Evolutionary conservation across 805 yeast genomes (phyloP).

Genomic region (Yamadazyma takamatsuzukensis): DNA sequence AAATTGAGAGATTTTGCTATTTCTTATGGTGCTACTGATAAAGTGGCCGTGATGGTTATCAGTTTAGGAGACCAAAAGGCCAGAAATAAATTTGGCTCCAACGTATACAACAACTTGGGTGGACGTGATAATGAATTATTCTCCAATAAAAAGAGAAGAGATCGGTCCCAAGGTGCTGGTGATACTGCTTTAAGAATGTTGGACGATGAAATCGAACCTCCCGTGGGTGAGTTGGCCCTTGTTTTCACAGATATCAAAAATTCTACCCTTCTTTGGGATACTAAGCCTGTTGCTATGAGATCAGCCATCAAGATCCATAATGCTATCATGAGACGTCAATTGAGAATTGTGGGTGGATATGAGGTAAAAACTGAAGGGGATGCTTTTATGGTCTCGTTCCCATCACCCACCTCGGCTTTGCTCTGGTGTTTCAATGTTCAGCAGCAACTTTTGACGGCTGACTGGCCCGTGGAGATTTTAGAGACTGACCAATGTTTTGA

Average conservation of each 20-base stretch:
- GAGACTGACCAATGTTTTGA: conserved; percentile 82
- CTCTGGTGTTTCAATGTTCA: conserved; percentile 96
- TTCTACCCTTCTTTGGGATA: conserved; percentile 91
- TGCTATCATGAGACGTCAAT: conserved; percentile 87
- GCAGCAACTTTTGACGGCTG: conserved; percentile 71
- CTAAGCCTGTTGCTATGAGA: conserved; percentile 90
- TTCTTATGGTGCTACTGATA: conserved; percentile 82
- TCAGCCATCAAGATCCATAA: conserved; percentile 95
- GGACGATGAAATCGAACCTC: conserved; percentile 91
- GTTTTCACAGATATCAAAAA: conserved; percentile 97
- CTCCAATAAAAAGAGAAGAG: conserved; percentile 33
- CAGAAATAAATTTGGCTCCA: conserved; percentile 23
- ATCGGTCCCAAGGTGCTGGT: conserved; percentile 44
- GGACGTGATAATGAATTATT: conserved; percentile 34
- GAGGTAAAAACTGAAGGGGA: conserved; percentile 99
- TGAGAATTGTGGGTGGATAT: conserved; percentile 92
- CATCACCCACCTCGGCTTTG: conserved; percentile 84
- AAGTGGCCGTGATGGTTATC: conserved; percentile 75
- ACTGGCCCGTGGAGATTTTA: conserved; percentile 94
- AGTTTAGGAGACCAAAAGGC: conserved; percentile 55
- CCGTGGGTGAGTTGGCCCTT: conserved; percentile 90
- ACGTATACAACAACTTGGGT: conserved; percentile 34
- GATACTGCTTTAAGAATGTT: conserved; percentile 79
- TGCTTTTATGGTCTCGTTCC: conserved; percentile 96
- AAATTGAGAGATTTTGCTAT: conserved; percentile 91